Percentiles rank a stretch among this genome's conserved stretches.
Conservation (phyloP, 1,284 basidiomycete genomes). For the Melampsora americana region DNA sequence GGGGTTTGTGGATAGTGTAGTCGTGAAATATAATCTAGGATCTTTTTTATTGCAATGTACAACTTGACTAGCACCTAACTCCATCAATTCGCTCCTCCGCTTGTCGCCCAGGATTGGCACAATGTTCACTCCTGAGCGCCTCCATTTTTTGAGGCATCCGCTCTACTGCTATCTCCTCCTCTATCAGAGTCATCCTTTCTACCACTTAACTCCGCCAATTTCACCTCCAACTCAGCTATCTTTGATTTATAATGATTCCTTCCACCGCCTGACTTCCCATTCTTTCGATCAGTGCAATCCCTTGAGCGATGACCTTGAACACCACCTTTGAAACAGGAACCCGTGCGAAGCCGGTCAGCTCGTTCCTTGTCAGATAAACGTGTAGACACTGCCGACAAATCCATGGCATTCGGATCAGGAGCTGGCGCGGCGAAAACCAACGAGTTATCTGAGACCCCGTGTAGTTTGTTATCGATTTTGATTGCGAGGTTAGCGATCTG, state of each 20-base stretch:
- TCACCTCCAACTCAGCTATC: conserved; percentile 7
- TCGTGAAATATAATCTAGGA: not conserved
- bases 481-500: not conserved
- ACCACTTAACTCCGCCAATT: not conserved
- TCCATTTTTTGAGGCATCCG: not conserved
- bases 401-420: not conserved
- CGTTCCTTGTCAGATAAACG: not conserved
- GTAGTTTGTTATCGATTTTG: too few relatives aligned
- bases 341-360: too few relatives aligned
- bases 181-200: not conserved
- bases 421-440: not conserved
- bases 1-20: not conserved
- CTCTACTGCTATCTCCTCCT: not conserved
- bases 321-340: not conserved
- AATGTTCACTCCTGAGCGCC: not conserved
- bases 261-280: too few relatives aligned
- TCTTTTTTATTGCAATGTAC: not conserved
- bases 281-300: not conserved
- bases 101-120: conserved; percentile 9
- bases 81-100: not conserved
- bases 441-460: not conserved
- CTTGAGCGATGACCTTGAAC: not conserved
- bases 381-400: not conserved
- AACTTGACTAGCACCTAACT: not conserved
- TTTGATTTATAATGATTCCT: not conserved